Conservation (phyloP, 306 rosid species). For the Castanea sativa region DNA sequence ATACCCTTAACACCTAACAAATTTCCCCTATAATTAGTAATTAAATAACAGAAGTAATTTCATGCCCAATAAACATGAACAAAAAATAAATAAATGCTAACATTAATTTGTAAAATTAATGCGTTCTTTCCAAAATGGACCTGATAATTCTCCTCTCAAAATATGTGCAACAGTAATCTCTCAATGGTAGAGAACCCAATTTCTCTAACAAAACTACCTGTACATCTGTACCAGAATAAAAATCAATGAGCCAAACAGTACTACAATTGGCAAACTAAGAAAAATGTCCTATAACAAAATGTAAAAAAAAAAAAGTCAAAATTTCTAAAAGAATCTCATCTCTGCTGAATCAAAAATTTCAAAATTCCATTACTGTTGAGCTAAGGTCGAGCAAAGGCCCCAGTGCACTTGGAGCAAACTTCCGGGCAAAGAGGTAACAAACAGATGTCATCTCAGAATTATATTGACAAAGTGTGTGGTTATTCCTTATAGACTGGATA, state of each 20-base stretch:
- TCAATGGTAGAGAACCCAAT: conserved; percentile 25
- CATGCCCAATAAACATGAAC: background rate
- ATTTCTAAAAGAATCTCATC: background rate
- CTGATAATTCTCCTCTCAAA: conserved; percentile 2
- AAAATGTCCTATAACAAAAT: conserved; percentile 27
- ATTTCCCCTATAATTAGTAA: background rate
- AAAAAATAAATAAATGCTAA: background rate
- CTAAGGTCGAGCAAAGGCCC: conserved; percentile 67
- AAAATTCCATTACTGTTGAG: conserved; percentile 59
- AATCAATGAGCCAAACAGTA: background rate
- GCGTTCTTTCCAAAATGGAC: conserved; percentile 30
- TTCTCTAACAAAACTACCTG: conserved; percentile 25
- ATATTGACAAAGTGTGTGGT: conserved; percentile 63
- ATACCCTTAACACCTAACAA: background rate
- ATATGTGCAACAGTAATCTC: conserved; percentile 31
- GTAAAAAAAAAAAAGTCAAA: conserved; percentile 18
- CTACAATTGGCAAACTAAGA: conserved; percentile 3
- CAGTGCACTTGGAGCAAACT: conserved; percentile 65
- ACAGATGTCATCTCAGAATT: conserved; percentile 68
- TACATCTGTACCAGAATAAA: conserved; percentile 33
- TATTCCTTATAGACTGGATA: conserved; percentile 58
- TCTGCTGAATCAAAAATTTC: conserved; percentile 28
- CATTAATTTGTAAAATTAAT: conserved; percentile 19
- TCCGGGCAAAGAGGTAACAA: conserved; percentile 87
- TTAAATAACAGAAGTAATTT: background rate